A percentile compares a stretch with the other conserved stretches of the same genome.
These are phyloP conservation scores for Postia placenta DNA, from an alignment of 768 basidiomycete species.

Conservation along the genomic window DNA sequence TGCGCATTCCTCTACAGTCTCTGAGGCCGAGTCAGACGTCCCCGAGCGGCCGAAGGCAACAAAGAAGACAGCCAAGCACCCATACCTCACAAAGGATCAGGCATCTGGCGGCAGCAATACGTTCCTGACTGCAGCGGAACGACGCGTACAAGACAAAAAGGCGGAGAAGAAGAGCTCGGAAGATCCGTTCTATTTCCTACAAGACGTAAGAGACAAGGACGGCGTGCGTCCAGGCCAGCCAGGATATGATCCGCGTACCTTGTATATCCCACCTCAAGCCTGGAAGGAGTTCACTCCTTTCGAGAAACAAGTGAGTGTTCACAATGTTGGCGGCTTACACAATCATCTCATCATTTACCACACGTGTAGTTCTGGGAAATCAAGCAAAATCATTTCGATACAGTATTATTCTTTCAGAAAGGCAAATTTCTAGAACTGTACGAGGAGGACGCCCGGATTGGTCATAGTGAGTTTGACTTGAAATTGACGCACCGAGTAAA, in stretches of 20 bases:
- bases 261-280: constrained; percentile 68
- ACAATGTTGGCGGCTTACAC: background rate
- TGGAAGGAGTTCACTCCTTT: constrained; percentile 92
- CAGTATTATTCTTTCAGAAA: constrained; percentile 98
- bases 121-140: constrained; percentile 84
- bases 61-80: constrained; percentile 32
- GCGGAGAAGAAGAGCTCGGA: constrained; percentile 78
- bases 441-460: constrained; percentile 90
- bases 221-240: constrained; percentile 70
- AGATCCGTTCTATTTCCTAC: constrained; percentile 69
- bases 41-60: constrained; percentile 27
- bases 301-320: constrained; percentile 64
- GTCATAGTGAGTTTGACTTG: constrained; percentile 92
- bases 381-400: constrained; percentile 97
- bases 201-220: constrained; percentile 76
- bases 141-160: constrained; percentile 68
- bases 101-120: constrained; percentile 26
- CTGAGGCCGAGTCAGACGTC: constrained; percentile 31
- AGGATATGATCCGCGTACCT: constrained; percentile 85
- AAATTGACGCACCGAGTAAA: constrained; percentile 91
- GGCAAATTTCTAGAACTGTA: constrained; percentile 94
- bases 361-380: constrained; percentile 51
- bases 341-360: background rate
- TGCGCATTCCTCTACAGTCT: constrained; percentile 18
- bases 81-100: constrained; percentile 26